These are phyloP conservation scores for Mitragyna speciosa DNA, from an alignment of 257 asterid genomes.

Conservation along the genomic window DNA sequence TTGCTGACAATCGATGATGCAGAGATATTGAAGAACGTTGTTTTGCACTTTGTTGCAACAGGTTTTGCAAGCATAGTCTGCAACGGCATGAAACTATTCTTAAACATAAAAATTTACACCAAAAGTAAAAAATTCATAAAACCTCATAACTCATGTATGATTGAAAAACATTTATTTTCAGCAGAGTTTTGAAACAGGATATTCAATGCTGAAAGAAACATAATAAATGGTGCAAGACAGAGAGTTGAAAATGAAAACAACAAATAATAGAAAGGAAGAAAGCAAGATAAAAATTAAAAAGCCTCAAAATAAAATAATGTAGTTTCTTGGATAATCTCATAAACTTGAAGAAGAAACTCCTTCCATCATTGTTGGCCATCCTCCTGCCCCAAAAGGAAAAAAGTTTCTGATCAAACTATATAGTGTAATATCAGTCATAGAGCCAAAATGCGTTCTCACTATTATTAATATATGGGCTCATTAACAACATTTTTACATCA, in stretches of 20 bases:
- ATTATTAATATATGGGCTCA: neutral
- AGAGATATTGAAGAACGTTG: slow-evolving; percentile 97
- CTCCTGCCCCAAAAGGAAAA: neutral
- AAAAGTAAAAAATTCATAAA: neutral
- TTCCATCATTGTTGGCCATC: neutral
- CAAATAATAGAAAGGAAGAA: neutral
- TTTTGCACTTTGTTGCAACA: slow-evolving; percentile 99
- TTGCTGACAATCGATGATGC: slow-evolving; percentile 99
- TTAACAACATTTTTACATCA: too few species aligned
- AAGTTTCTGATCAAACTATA: too few species aligned
- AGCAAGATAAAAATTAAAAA: neutral
- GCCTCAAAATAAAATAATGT: neutral
- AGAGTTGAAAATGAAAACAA: neutral
- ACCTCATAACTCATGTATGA: neutral
- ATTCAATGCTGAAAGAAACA: neutral
- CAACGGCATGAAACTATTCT: slow-evolving; percentile 18
- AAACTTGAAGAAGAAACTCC: neutral
- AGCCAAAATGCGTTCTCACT: neutral
- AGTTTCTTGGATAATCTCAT: neutral
- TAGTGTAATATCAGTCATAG: neutral
- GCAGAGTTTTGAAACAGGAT: neutral
- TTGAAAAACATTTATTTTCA: neutral
- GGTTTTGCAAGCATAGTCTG: slow-evolving; percentile 99
- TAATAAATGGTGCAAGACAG: neutral
- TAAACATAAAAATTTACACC: neutral